Evolutionary conservation across 1,139 yeast genomes (phyloP).

Genomic region (Suhomyces ambrosiae): DNA sequence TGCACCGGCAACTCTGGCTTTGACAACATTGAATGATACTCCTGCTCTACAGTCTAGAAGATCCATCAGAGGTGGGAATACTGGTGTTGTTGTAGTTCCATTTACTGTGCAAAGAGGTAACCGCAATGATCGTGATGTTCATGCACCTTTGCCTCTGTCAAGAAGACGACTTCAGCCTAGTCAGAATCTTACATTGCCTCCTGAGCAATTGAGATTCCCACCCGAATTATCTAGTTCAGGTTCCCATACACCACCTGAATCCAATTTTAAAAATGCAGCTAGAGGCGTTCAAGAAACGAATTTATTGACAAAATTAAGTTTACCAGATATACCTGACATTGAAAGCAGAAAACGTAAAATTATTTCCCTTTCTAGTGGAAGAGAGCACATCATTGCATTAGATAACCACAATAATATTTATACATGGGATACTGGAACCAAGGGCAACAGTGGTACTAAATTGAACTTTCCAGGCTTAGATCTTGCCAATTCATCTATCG

Average conservation of each 20-base stretch:
- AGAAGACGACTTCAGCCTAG: constrained; percentile 16
- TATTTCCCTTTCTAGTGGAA: constrained; percentile 60
- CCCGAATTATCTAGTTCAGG: constrained; percentile 6
- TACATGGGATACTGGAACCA: constrained; percentile 63
- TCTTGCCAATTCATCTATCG: constrained; percentile 21
- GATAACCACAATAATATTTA: constrained; percentile 55
- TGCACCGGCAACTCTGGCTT: constrained; percentile 10
- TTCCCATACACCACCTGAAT: not conserved
- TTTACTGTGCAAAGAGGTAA: constrained; percentile 6
- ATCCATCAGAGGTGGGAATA: constrained; percentile 15
- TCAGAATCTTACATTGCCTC: constrained; percentile 17
- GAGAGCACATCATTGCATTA: constrained; percentile 66
- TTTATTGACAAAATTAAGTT: constrained; percentile 30
- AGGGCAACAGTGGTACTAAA: constrained; percentile 47
- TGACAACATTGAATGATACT: constrained; percentile 8
- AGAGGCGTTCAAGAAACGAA: constrained; percentile 27
- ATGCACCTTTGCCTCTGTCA: constrained; percentile 12
- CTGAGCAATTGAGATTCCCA: constrained; percentile 14
- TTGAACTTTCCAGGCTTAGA: constrained; percentile 39
- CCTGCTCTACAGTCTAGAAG: constrained; percentile 18
- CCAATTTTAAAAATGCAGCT: not conserved
- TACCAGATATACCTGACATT: constrained; percentile 22
- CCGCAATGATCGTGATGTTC: constrained; percentile 13
- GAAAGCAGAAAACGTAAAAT: constrained; percentile 29
- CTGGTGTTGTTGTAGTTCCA: constrained; percentile 12